Conservation (phyloP, 2,329 filamentous ascomycete species). For the Exophiala spinifera region DNA sequence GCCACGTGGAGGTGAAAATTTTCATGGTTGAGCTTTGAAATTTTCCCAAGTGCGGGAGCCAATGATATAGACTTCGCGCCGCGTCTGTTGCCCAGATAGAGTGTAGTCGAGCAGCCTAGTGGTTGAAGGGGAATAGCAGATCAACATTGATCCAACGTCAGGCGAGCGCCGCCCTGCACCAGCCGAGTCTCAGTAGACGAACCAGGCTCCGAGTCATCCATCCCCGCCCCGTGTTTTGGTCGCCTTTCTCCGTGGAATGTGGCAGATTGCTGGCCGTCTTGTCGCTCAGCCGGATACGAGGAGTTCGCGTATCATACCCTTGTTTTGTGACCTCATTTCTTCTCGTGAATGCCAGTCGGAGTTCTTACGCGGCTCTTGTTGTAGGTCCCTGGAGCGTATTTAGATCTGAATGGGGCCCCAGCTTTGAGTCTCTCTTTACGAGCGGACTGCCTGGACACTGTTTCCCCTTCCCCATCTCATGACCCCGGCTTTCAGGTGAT, state of each 20-base stretch:
- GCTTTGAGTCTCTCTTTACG: not conserved
- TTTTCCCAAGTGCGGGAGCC: constrained; percentile 21
- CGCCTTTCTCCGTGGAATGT: constrained; percentile 28
- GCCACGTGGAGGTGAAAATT: constrained; percentile 25
- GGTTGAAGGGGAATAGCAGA: constrained; percentile 10
- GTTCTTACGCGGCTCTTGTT: no score
- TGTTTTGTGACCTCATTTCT: no score
- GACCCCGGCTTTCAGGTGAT: no score
- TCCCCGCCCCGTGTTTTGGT: constrained; percentile 12
- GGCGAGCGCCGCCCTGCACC: constrained; percentile 23
- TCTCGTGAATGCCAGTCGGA: no score
- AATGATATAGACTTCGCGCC: constrained; percentile 9
- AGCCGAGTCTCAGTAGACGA: constrained; percentile 16
- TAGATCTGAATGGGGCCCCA: constrained; percentile 5
- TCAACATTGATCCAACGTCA: constrained; percentile 29
- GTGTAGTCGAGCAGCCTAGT: constrained; percentile 8
- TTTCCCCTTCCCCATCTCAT: no score
- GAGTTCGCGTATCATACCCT: no score
- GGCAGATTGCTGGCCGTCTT: not conserved
- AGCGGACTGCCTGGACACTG: no score
- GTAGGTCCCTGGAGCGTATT: no score
- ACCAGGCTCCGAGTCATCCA: constrained; percentile 1
- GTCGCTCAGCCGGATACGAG: no score
- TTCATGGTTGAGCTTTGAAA: constrained; percentile 15
- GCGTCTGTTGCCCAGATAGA: constrained; percentile 15